Evolutionary conservation across 352 stramenopile genomes (phyloP).

Genomic region (Plasmopara muralis): DNA sequence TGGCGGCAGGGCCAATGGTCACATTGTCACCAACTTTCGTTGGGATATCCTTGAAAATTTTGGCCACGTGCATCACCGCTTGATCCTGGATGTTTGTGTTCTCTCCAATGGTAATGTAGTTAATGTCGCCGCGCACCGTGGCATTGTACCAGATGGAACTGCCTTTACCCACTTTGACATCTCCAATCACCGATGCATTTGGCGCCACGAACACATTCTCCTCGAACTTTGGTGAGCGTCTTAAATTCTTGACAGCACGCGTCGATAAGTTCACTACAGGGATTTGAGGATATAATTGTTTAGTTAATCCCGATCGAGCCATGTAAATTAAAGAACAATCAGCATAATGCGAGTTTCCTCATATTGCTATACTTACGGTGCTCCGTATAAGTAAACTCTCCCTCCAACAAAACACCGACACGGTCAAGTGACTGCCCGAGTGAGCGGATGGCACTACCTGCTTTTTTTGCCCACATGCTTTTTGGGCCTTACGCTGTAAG

Average conservation of each 20-base stretch:
- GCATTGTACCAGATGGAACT: constrained; percentile 92
- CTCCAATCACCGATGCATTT: constrained; percentile 89
- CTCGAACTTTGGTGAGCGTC: constrained; percentile 51
- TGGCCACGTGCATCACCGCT: constrained; percentile 91
- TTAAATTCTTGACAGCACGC: constrained; percentile 64
- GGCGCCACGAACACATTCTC: constrained; percentile 82
- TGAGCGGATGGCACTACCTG: constrained; percentile 80
- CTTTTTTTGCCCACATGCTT: constrained; percentile 55
- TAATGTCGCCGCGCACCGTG: constrained; percentile 88
- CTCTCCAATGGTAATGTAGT: constrained; percentile 90
- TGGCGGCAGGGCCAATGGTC: constrained; percentile 78
- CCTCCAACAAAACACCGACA: constrained; percentile 76
- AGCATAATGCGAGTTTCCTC: not conserved
- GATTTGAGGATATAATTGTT: not conserved
- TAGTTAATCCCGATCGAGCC: constrained; percentile 5
- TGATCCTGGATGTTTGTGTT: constrained; percentile 92
- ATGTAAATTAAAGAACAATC: constrained; percentile 1
- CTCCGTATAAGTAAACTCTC: constrained; percentile 79
- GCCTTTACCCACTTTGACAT: constrained; percentile 88
- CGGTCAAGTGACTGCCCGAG: constrained; percentile 82
- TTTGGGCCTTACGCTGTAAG: constrained; percentile 26
- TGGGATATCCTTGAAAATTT: constrained; percentile 88
- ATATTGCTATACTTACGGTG: constrained; percentile 54
- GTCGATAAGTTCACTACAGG: constrained; percentile 76
- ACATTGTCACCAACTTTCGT: constrained; percentile 90